A percentile compares a stretch with the other conserved stretches of the same genome.
Evolutionary conservation across 169 alveolate species (phyloP).

Genomic region (Miamiensis avidus): DNA sequence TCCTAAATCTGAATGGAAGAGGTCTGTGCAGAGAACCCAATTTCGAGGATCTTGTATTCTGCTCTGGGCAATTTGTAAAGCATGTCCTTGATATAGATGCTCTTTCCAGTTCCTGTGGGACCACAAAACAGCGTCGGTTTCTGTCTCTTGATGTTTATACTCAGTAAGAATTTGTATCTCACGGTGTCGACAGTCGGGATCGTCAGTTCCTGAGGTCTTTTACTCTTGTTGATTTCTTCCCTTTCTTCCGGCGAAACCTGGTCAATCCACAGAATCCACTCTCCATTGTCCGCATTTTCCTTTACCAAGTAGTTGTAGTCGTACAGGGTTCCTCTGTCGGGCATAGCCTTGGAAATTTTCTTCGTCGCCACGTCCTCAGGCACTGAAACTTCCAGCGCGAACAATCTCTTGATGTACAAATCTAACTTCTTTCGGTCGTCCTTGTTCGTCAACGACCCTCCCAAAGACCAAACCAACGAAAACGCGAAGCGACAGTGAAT

Average conservation of each 20-base stretch:
- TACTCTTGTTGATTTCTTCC: conserved; percentile 63
- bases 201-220: conserved; percentile 76
- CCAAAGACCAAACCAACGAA: conserved; percentile 44
- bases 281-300: conserved; percentile 51
- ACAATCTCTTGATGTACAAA: conserved; percentile 31
- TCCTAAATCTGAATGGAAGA: conserved; percentile 91
- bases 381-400: conserved; percentile 29
- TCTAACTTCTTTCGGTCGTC: conserved; percentile 37
- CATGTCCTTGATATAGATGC: conserved; percentile 76
- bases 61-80: conserved; percentile 81
- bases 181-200: conserved; percentile 90
- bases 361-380: conserved; percentile 26
- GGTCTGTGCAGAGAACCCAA: conserved; percentile 95
- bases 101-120: conserved; percentile 95
- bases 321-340: conserved; percentile 64
- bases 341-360: conserved; percentile 23
- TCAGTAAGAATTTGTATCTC: conserved; percentile 76
- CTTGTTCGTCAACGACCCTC: conserved; percentile 25
- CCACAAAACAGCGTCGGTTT: conserved; percentile 90
- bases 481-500: conserved; percentile 27
- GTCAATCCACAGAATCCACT: conserved; percentile 89
- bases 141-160: conserved; percentile 61
- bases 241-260: conserved; percentile 61
- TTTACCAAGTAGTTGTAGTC: conserved; percentile 80
- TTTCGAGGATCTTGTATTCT: conserved; percentile 80